Conservation (phyloP, 257 asterid genomes). For the Penstemon newberryi region DNA sequence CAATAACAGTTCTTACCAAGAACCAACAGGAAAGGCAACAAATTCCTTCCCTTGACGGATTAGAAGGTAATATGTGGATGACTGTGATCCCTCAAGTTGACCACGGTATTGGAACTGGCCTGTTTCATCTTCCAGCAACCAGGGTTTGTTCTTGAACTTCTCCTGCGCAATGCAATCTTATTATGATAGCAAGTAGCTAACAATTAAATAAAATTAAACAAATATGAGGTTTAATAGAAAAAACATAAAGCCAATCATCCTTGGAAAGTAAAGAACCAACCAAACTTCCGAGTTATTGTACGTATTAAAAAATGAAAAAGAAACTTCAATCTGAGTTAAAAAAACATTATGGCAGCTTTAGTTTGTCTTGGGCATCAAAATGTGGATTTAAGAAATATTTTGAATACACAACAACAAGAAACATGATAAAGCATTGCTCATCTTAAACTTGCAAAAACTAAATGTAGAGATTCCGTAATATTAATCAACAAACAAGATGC, state of each 20-base stretch:
- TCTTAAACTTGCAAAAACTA: slow-evolving; percentile 11
- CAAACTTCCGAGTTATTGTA: background rate
- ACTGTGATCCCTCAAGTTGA: slow-evolving; percentile 86
- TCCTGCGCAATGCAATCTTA: slow-evolving; percentile 55
- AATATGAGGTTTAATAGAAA: slow-evolving; percentile 9
- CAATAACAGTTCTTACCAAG: slow-evolving; percentile 59
- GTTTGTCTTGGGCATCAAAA: slow-evolving; percentile 4
- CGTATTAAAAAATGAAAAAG: too few relatives aligned
- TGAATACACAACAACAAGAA: slow-evolving; percentile 8
- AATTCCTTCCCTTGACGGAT: slow-evolving; percentile 95
- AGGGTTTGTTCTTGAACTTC: slow-evolving; percentile 90
- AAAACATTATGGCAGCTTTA: slow-evolving; percentile 8
- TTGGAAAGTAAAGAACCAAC: slow-evolving; percentile 10
- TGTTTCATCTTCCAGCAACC: slow-evolving; percentile 97
- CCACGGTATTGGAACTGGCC: slow-evolving; percentile 91
- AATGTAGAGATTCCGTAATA: slow-evolving; percentile 8
- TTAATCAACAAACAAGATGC: slow-evolving; percentile 14
- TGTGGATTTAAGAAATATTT: slow-evolving; percentile 14
- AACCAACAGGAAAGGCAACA: slow-evolving; percentile 95
- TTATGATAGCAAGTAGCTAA: slow-evolving; percentile 24
- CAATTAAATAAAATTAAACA: background rate
- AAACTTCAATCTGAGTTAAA: background rate
- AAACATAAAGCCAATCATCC: slow-evolving; percentile 24
- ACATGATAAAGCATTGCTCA: slow-evolving; percentile 4
- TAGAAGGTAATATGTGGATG: slow-evolving; percentile 91